Conservation (phyloP, 2,329 filamentous ascomycete genomes). For the Fusarium palustre region DNA sequence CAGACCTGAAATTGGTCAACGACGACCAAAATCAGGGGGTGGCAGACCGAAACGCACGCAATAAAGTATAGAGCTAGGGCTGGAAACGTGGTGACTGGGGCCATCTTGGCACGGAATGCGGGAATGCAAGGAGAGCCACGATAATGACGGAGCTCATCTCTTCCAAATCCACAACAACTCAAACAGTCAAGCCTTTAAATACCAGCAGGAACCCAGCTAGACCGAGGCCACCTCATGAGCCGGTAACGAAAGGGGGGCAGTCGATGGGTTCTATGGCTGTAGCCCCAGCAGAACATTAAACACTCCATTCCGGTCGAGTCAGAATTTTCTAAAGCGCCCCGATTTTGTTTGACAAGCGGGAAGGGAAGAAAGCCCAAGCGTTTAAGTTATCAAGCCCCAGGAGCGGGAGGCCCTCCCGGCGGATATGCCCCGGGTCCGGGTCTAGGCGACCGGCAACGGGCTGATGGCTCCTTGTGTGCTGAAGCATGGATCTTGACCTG, state of each 20-base stretch:
- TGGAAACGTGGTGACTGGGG: conserved; percentile 42
- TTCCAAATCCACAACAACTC: conserved; percentile 29
- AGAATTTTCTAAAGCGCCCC: conserved; percentile 37
- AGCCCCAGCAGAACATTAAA: conserved; percentile 26
- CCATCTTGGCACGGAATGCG: conserved; percentile 38
- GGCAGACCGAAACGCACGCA: conserved; percentile 24
- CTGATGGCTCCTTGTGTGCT: conserved; percentile 27
- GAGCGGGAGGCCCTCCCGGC: conserved; percentile 40
- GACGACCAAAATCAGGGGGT: conserved; percentile 18
- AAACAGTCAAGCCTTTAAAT: conserved; percentile 27
- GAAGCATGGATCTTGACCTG: conserved; percentile 32
- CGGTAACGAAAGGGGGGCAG: conserved; percentile 26
- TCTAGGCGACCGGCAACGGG: conserved; percentile 33
- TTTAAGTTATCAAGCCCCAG: conserved; percentile 38
- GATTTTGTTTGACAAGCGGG: conserved; percentile 40
- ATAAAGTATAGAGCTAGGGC: conserved; percentile 32
- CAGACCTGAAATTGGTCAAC: conserved; percentile 17
- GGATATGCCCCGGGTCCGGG: conserved; percentile 38
- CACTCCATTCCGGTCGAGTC: conserved; percentile 37
- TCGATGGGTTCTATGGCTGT: conserved; percentile 19
- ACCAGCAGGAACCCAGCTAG: conserved; percentile 28
- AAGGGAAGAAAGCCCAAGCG: conserved; percentile 36
- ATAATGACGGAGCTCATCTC: conserved; percentile 37
- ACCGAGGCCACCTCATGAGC: conserved; percentile 32
- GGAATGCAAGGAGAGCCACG: conserved; percentile 42